These are phyloP conservation scores for Phytophthora gonapodyides DNA, from an alignment of 352 stramenopile genomes.

Conservation along the genomic window DNA sequence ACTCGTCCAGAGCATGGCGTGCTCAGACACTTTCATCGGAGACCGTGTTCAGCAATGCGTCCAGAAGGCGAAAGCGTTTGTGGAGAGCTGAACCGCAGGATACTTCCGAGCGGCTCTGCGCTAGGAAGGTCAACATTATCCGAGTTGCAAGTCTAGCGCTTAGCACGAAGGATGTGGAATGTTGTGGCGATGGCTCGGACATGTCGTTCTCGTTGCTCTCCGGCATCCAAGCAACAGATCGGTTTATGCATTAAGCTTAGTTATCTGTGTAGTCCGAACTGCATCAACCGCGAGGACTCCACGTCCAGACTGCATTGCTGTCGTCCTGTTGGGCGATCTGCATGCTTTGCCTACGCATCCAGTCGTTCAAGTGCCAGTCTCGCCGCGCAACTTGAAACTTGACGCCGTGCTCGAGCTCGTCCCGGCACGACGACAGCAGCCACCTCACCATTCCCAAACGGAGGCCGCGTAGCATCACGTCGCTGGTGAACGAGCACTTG, in stretches of 20 bases:
- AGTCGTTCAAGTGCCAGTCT: slow-evolving; percentile 31
- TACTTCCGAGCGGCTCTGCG: slow-evolving; percentile 14
- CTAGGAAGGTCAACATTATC: too few relatives aligned
- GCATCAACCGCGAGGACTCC: slow-evolving; percentile 8
- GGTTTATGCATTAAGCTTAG: background rate
- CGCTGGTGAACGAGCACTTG: slow-evolving; percentile 9
- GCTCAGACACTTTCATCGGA: slow-evolving; percentile 3
- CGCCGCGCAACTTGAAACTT: slow-evolving; percentile 17
- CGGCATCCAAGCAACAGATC: too few relatives aligned
- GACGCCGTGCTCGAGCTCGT: slow-evolving; percentile 13
- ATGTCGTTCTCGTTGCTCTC: too few relatives aligned
- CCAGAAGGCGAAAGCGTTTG: slow-evolving; percentile 20
- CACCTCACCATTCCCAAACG: slow-evolving; percentile 25
- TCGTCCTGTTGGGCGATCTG: slow-evolving; percentile 16
- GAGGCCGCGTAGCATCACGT: slow-evolving; percentile 13
- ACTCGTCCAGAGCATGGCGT: slow-evolving; percentile 20
- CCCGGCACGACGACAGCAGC: slow-evolving; percentile 8
- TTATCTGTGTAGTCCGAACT: background rate
- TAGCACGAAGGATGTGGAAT: too few relatives aligned
- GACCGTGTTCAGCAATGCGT: background rate
- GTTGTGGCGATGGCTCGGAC: too few relatives aligned
- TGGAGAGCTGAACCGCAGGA: slow-evolving; percentile 15
- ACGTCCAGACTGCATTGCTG: slow-evolving; percentile 10
- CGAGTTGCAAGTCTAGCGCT: too few relatives aligned
- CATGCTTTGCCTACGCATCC: slow-evolving; percentile 22